A percentile compares a stretch with the other conserved stretches of the same genome.
Conservation (phyloP, 2,329 filamentous ascomycete genomes). For the Didymella glomerata region DNA sequence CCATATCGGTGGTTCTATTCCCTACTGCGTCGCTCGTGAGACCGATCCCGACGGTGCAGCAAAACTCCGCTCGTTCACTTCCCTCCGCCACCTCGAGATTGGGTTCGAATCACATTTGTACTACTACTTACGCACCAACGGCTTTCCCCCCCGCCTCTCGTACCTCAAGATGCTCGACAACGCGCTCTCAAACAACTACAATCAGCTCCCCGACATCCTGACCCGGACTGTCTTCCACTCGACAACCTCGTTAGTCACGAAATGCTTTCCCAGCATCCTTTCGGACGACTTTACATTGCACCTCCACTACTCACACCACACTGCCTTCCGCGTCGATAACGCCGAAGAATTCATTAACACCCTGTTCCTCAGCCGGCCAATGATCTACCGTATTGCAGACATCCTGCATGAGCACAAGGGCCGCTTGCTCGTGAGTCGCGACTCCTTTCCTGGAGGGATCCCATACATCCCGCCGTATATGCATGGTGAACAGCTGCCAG, state of each 20-base stretch:
- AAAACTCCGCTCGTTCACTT: conserved; percentile 36
- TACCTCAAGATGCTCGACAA: conserved; percentile 40
- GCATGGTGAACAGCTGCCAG: conserved; percentile 44
- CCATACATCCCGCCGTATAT: conserved; percentile 48
- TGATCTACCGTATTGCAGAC: conserved; percentile 40
- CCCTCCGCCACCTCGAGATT: conserved; percentile 42
- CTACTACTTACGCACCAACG: conserved; percentile 34
- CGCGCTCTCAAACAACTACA: conserved; percentile 33
- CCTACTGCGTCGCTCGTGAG: conserved; percentile 20
- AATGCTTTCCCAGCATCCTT: conserved; percentile 25
- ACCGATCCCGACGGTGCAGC: conserved; percentile 28
- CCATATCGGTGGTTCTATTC: conserved; percentile 39
- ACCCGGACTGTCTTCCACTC: conserved; percentile 29
- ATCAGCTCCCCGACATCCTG: conserved; percentile 25
- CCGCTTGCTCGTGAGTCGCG: conserved; percentile 35
- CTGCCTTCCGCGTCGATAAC: conserved; percentile 10
- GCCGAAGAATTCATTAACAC: conserved; percentile 22
- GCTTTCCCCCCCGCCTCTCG: conserved; percentile 37
- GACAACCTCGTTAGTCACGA: conserved; percentile 28
- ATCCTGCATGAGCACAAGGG: conserved; percentile 33
- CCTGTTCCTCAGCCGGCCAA: conserved; percentile 33
- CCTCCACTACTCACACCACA: conserved; percentile 32
- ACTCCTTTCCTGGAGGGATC: conserved; percentile 30
- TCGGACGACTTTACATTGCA: conserved; percentile 31
- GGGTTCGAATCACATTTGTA: conserved; percentile 40